Evolutionary conservation across 192 early-diverging fungal genomes (phyloP).

Genomic region (Mortierella alpina): DNA sequence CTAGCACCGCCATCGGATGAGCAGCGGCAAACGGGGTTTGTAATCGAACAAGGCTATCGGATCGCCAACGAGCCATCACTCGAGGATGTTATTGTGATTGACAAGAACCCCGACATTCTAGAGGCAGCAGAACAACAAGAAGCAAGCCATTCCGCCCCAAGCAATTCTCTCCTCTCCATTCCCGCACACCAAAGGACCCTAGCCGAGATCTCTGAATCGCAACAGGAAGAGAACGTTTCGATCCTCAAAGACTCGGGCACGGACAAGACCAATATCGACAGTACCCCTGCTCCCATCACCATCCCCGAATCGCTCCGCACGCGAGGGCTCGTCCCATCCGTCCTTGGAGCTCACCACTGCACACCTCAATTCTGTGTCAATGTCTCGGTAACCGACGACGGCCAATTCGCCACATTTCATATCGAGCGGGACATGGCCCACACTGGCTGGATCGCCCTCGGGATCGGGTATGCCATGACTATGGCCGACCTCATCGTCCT

Average conservation of each 20-base stretch:
- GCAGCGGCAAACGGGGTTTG: neutral
- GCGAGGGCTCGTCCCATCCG: slow-evolving; percentile 27
- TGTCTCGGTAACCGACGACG: slow-evolving; percentile 31
- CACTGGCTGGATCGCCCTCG: slow-evolving; percentile 45
- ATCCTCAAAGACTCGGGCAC: neutral
- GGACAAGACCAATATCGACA: neutral
- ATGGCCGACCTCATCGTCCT: slow-evolving; percentile 41
- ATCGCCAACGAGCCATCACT: neutral
- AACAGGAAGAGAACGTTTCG: neutral
- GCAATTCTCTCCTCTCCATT: neutral
- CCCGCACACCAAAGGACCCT: neutral
- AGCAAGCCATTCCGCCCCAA: neutral
- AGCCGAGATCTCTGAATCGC: neutral
- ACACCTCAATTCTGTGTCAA: slow-evolving; percentile 47
- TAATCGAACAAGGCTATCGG: neutral
- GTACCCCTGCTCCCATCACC: neutral
- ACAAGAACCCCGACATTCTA: slow-evolving; percentile 1
- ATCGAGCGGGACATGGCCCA: slow-evolving; percentile 24
- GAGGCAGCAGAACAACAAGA: neutral
- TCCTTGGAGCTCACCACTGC: slow-evolving; percentile 39
- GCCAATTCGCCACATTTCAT: slow-evolving; percentile 41
- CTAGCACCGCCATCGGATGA: neutral
- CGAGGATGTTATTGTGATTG: slow-evolving; percentile 1
- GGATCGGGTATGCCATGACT: slow-evolving; percentile 51
- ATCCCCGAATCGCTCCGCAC: slow-evolving; percentile 16